These are phyloP conservation scores for Salix viminalis DNA, from an alignment of 345 rosid genomes.

Conservation along the genomic window DNA sequence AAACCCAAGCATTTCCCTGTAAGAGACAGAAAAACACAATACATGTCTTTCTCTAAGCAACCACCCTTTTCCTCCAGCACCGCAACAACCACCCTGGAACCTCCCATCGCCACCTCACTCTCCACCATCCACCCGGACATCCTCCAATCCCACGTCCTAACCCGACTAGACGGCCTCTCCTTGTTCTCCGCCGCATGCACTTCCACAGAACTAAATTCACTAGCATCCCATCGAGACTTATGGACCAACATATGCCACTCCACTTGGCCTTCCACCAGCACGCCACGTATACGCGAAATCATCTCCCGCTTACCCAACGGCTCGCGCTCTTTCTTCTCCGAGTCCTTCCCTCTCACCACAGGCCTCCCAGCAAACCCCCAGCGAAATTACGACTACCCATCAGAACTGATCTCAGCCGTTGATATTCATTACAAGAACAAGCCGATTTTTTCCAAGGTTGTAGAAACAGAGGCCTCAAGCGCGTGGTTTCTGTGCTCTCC, in stretches of 20 bases:
- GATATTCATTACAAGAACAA: constrained; percentile 48
- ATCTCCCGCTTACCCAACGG: constrained; percentile 45
- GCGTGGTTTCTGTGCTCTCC: constrained; percentile 72
- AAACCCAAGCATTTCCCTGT: background rate
- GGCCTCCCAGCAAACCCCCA: background rate
- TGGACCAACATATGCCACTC: constrained; percentile 52
- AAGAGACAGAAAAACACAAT: background rate
- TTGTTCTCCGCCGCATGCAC: constrained; percentile 56
- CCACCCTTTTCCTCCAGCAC: background rate
- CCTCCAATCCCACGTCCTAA: constrained; percentile 52
- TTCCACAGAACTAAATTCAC: constrained; percentile 45
- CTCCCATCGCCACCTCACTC: constrained; percentile 13
- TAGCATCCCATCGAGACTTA: constrained; percentile 41
- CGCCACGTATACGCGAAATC: constrained; percentile 27
- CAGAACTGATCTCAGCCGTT: constrained; percentile 59
- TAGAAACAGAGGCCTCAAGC: constrained; percentile 55
- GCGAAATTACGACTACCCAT: constrained; percentile 4
- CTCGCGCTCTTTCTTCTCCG: constrained; percentile 69
- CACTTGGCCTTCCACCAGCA: constrained; percentile 74
- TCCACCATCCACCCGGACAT: constrained; percentile 53
- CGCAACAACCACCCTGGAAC: background rate
- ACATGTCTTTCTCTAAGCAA: background rate
- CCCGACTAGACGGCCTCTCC: constrained; percentile 66
- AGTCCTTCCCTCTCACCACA: constrained; percentile 32
- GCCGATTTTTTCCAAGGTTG: constrained; percentile 43